phyloP scores from a whole-genome alignment of 140 eudicot species.

The Anethum foeniculum region DNA sequence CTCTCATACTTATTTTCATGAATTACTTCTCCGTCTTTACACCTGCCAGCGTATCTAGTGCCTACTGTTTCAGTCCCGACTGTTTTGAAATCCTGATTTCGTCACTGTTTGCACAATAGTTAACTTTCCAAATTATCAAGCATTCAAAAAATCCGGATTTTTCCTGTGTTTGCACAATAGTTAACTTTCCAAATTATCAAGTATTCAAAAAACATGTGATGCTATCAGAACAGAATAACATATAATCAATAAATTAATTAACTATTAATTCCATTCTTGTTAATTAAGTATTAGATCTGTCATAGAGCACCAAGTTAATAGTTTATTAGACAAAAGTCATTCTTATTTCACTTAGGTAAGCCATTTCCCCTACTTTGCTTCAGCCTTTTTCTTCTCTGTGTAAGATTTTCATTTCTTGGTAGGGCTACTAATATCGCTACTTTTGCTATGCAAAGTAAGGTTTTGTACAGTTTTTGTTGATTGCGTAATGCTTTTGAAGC shows the following conservation, averaged over 20 bases:
- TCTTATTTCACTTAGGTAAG: constrained; percentile 12
- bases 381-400: not conserved
- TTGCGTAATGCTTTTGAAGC: constrained; percentile 19
- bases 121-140: not conserved
- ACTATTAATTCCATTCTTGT: not conserved
- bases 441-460: constrained; percentile 6
- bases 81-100: not conserved
- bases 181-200: not conserved
- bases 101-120: not conserved
- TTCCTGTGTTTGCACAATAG: too few species aligned
- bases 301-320: not conserved
- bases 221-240: not conserved
- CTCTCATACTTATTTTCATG: not conserved
- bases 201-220: not conserved
- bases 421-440: constrained; percentile 16
- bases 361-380: not conserved
- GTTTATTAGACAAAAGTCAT: not conserved
- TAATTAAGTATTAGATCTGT: not conserved
- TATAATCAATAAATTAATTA: not conserved
- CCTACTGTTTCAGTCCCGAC: not conserved
- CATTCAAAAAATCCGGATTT: too few species aligned
- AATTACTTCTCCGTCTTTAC: not conserved
- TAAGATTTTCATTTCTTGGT: constrained; percentile 18
- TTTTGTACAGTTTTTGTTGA: constrained; percentile 13
- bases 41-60: not conserved